A percentile compares a stretch with the other conserved stretches of the same genome.
Evolutionary conservation across 164 flowering plant genomes (phyloP).

Genomic region (Piper longum): DNA sequence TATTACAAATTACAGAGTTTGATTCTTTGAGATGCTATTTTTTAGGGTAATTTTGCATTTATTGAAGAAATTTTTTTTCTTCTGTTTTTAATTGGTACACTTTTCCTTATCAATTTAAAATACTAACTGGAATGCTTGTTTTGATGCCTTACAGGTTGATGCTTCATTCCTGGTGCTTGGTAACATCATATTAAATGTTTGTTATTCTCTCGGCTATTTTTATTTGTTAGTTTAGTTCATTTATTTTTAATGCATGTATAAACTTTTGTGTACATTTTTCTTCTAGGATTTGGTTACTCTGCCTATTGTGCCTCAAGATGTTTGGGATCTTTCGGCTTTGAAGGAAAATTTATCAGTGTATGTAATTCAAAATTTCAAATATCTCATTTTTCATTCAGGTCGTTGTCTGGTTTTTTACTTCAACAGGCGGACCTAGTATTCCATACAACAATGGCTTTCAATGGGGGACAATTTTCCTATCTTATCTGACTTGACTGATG

Average conservation of each 20-base stretch:
- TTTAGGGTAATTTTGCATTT: too few relatives aligned
- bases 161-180: slow-evolving; percentile 70
- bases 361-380: slow-evolving; percentile 12
- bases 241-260: background rate
- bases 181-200: slow-evolving; percentile 45
- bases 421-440: too few relatives aligned
- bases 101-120: background rate
- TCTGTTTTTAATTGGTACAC: too few relatives aligned
- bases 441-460: too few relatives aligned
- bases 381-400: background rate
- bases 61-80: too few relatives aligned
- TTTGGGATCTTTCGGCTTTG: slow-evolving; percentile 79
- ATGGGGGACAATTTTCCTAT: too few relatives aligned
- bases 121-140: slow-evolving; percentile 4
- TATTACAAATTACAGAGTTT: too few relatives aligned
- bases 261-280: background rate
- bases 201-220: background rate
- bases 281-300: slow-evolving; percentile 39
- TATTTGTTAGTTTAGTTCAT: too few relatives aligned
- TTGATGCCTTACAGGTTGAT: slow-evolving; percentile 49
- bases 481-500: background rate
- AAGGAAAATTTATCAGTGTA: slow-evolving; percentile 55
- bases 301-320: slow-evolving; percentile 51
- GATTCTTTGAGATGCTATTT: too few relatives aligned
- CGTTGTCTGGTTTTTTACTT: background rate